Conservation (phyloP, 345 rosid species). For the Eucalyptus marginata region DNA sequence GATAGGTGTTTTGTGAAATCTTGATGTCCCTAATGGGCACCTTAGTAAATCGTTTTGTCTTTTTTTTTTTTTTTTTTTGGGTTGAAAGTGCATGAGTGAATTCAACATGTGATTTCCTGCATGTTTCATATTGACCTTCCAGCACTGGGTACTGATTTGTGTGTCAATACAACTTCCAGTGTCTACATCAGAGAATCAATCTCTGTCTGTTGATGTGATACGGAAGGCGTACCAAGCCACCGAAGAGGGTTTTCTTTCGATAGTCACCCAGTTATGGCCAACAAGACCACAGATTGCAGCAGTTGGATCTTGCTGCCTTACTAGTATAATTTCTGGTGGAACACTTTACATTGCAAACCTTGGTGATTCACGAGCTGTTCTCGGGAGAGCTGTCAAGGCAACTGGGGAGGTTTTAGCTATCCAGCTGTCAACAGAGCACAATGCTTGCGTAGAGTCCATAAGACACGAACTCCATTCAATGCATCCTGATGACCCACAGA, state of each 20-base stretch:
- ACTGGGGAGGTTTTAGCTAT: conserved; percentile 36
- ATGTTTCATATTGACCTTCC: neutral
- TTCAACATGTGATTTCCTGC: neutral
- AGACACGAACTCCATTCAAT: conserved; percentile 24
- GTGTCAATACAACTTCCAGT: conserved; percentile 4
- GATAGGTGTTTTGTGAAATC: neutral
- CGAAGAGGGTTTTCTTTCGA: conserved; percentile 33
- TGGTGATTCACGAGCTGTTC: conserved; percentile 45
- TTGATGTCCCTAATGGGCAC: neutral
- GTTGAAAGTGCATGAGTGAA: neutral
- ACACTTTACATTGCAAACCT: conserved; percentile 33
- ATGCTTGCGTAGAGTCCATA: conserved; percentile 33
- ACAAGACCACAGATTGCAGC: conserved; percentile 40
- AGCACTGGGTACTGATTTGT: neutral
- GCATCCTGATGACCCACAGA: conserved; percentile 38
- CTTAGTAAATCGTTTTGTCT: neutral
- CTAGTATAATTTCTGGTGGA: conserved; percentile 30
- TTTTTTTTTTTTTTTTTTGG: too few species aligned
- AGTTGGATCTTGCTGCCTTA: conserved; percentile 43
- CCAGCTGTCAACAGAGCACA: conserved; percentile 41
- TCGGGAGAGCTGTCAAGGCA: conserved; percentile 32
- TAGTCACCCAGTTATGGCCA: conserved; percentile 34
- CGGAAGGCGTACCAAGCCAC: conserved; percentile 41
- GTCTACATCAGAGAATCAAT: conserved; percentile 28
- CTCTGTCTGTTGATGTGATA: conserved; percentile 32